phyloP scores from a whole-genome alignment of 2,329 filamentous ascomycete species.

The Hymenoscyphus occultus region DNA sequence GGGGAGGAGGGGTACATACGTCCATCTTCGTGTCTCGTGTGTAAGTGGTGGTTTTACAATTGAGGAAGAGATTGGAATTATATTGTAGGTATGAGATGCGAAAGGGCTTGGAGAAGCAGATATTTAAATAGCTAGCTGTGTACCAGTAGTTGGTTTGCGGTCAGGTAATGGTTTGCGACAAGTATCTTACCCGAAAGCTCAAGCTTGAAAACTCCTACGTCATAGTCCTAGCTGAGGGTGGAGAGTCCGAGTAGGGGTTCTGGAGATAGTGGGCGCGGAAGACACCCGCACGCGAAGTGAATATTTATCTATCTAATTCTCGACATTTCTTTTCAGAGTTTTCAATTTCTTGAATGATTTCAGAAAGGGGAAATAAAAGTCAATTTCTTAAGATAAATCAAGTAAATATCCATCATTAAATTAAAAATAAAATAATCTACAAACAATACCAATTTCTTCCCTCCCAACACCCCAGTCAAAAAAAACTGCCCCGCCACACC shows the following conservation, averaged over 20 bases:
- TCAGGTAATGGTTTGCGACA: background rate
- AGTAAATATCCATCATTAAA: too few relatives aligned
- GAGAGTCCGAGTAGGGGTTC: background rate
- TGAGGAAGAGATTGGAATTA: background rate
- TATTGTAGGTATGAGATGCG: background rate
- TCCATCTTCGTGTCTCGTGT: slow-evolving; percentile 17
- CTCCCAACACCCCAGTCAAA: background rate
- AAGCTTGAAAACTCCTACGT: background rate
- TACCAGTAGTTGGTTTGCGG: background rate
- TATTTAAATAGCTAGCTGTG: background rate
- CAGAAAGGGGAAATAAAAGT: background rate
- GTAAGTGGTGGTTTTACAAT: background rate
- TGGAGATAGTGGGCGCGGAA: too few relatives aligned
- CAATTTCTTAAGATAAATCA: too few relatives aligned
- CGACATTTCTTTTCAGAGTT: background rate
- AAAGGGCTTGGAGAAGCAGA: background rate
- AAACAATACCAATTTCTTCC: too few relatives aligned
- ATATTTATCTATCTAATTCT: background rate
- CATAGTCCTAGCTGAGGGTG: background rate
- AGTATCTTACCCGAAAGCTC: background rate
- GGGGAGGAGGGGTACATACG: slow-evolving; percentile 10
- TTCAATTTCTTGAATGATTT: background rate
- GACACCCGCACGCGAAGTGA: too few relatives aligned
- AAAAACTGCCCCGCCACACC: background rate
- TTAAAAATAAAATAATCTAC: too few relatives aligned